Evolutionary conservation across 768 basidiomycete genomes (phyloP), one percentile per base, ranked within the genome.

Genomic region (Mrakia frigida): DNA sequence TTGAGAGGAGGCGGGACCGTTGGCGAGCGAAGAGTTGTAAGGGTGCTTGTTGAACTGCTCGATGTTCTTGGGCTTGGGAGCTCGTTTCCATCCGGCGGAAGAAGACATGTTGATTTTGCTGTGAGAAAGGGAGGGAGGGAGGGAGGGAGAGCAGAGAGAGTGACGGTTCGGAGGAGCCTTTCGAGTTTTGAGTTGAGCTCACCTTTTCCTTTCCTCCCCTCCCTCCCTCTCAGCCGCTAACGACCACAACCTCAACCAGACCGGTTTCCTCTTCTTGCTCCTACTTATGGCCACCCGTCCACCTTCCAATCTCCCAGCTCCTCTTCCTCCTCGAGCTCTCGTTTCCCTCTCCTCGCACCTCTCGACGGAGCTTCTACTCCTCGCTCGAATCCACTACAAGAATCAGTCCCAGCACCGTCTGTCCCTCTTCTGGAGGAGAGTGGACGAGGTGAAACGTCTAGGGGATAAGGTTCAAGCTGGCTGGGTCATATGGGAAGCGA

Each of bases 331-430:
- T 21, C 50, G 65, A 28, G 25, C 68, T 6, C 18, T 75, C 39
- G 68, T 39, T 28, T 61, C 70, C 16, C 76, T 77, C 25, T 25
- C 70, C 37, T 73, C 76, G 31, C 76, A 77, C 35, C 67, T 77
- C 35, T 52, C 60, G 18, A 77, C 71, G 9, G 76, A 77, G 16
- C 76, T 77, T 28, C 11, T 35, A 25, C 53, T 77, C 28, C 76
- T 77, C 61, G 71, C 41, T n/a, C 70, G 76, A 43, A 31, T 77
- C 37, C 43, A 63, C 52, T 77, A 77, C 76, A 77, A 77, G 65
- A 77, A 77, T 50, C 70, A 77, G 11, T 73, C 71, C 0, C 76
- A 77, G 70, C 72, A 73, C 37, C 61, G 61, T 4, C 76, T 77
- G 10, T 52, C 70, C 14, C 50, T 71, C 28, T 77, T 77, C 72